Evolutionary conservation across 2,329 filamentous ascomycete genomes (phyloP).

Genomic region (Curvularia eragrostidis): DNA sequence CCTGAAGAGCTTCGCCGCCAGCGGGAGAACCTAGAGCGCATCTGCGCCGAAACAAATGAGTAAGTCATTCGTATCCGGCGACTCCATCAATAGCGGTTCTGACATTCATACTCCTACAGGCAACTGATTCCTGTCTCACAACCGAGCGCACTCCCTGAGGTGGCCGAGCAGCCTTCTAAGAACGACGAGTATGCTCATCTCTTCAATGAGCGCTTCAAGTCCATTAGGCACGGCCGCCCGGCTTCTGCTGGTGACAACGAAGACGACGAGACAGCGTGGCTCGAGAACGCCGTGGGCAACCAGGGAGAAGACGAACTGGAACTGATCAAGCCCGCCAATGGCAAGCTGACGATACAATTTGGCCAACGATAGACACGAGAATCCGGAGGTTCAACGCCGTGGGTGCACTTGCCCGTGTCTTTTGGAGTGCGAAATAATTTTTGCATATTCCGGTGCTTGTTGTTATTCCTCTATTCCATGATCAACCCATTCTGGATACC

Average conservation of each 20-base stretch:
- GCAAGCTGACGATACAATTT: conserved; percentile 49
- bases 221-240: conserved; percentile 31
- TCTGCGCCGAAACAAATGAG: conserved; percentile 59
- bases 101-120: conserved; percentile 47
- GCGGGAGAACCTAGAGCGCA: conserved; percentile 57
- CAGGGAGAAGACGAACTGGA: conserved; percentile 29
- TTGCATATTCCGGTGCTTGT: conserved; percentile 36
- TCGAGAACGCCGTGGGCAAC: conserved; percentile 40
- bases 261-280: conserved; percentile 47
- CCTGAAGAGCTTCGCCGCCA: conserved; percentile 58
- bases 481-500: conserved; percentile 37
- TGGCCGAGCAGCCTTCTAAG: conserved; percentile 39
- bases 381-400: conserved; percentile 3
- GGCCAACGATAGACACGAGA: conserved; percentile 34
- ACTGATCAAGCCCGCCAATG: conserved; percentile 31
- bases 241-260: conserved; percentile 32
- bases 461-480: conserved; percentile 23
- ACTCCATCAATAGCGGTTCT: neutral
- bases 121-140: conserved; percentile 60
- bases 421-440: conserved; percentile 19
- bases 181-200: conserved; percentile 52
- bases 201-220: conserved; percentile 52
- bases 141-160: conserved; percentile 50
- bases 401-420: conserved; percentile 1
- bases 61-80: conserved; percentile 31